Base-by-base conservation (phyloP, 2,329 filamentous ascomycete species). In the Ilyonectria destructans region DNA sequence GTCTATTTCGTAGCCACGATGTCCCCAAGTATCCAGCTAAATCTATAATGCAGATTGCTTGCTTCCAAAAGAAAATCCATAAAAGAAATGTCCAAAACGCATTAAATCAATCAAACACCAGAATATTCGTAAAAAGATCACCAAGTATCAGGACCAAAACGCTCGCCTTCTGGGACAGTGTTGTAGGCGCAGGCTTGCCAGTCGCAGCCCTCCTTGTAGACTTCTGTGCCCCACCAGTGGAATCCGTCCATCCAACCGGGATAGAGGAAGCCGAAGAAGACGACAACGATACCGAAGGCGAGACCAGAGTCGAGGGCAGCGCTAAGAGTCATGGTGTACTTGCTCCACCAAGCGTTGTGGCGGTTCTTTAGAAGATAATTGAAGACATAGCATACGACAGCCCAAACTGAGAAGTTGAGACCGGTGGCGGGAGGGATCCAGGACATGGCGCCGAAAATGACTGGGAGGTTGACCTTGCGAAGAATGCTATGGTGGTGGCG, bases 361-460 rank as follows among this genome's bases (percentile, higher is more conserved):
- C 91, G 86, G 40, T 89, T 89, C 77, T 91, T 90, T 76, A 97
- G 87, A 68, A 92, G 80, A 78, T 92, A 91, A 79, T 97, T 97
- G 86, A 97, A 97, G 49, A 94, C 74, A 80, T 92, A 97, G 82
- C 93, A 96, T 15, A 97, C 93, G 8, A 96, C 82, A 0, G 91
- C 93, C 93, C 94, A 97, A 49, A 96, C 92, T 2, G 91, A 93
- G 78, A 96, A 97, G 80, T 97, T 97, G 71, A 97, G 90, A 0
- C 94, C 94, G 0, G 92, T 93, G 2, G 94, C 94, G 0, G 94
- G 94, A 1, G 94, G 94, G 58, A 97, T 96, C 93, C 94, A 97
- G 70, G 89, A 90, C 71, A 97, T 87, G 69, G 91, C 92, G 51
- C 94, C 94, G 65, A 97, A 95, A 9, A 97, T 86, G 17, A 97